Evolutionary conservation across 169 alveolate genomes (phyloP), one percentile per base, ranked within the genome.

Genomic region (Miamiensis avidus): DNA sequence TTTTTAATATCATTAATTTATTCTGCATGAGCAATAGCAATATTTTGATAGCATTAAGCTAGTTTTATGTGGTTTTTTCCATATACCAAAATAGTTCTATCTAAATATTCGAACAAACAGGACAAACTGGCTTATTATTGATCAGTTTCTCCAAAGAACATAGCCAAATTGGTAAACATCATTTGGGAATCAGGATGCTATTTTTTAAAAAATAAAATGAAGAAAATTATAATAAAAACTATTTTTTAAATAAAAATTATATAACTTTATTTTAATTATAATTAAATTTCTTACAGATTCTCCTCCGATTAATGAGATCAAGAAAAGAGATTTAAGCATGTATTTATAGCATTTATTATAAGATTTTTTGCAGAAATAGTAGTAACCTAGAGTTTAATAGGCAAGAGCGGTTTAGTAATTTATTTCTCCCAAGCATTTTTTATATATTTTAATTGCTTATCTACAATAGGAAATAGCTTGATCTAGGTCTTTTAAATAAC

Each of bases 101-200:
- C 89, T 16, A 93, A 78, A 64, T 91, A 88, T 81, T 93, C 93
- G 33, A 81, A 74, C 72, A 93, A 82, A 33, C 96, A 93, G 31
- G 89, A 92, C 72, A 93, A 85, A 34, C 95, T 93, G 25, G 91
- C 87, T 73, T 90, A 87, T 78, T 82, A 88, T 49, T 93, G 81
- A n/a, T 91, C 95, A 77, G 84, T 89, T 49, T 93, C 95, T 83
- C 84, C 87, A 75, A 90, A 93, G 91, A 93, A 87, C 25, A 89
- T 64, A 26, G 91, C 90, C 29, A 93, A 82, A 77, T 91, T 93
- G 30, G 88, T 73, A 75, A 88, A 93, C 72, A 82, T 79, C n/a
- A 91, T 73, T 30, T 89, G 78, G n/a, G 85, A 81, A 75, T 91
- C 95, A 72, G 95, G 95, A 69, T 91, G 95, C 34, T 83, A 4